Evolutionary conservation across 208 protist species (phyloP), one percentile per base, ranked within the genome.

Genomic region (Wallacemonas rigidus): DNA sequence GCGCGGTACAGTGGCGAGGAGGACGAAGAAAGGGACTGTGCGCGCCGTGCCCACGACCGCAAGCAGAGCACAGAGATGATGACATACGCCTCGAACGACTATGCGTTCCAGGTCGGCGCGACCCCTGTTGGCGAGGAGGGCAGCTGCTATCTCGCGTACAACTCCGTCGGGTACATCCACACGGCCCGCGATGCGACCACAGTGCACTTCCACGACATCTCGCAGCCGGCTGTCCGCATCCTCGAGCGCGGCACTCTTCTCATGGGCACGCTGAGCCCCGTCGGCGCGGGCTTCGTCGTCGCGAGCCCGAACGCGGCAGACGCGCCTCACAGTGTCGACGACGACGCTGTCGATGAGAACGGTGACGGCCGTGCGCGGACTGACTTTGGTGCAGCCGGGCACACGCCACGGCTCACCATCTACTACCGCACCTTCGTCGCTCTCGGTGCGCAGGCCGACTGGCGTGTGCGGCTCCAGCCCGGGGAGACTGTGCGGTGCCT

Each of bases 131-230:
- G 82, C 9, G 80, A 80, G 47, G 89, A 87, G 48, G 86, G 81
- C 61, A 88, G 79, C 65, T 93, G 91, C 75, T 96, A 93, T 74
- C 72, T 96, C 1, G 91, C 91, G 35, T 96, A 96, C 78, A 96
- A 96, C 77, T 80, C 87, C 9, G 80, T 91, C 1, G 91, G 91
- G 2, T 94, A 86, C 76, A 92, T 96, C 67, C 86, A 83, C 70
- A 72, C 71, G 77, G 83, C 80, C 12, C 62, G 74, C 17, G 84
- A 91, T 6, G 75, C 74, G 26, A 91, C 86, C 4, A 89, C 79
- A 0, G 76, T 96, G 38, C 84, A 93, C 78, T 96, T 96, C 72
- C 91, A 94, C 75, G 89, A 96, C 67, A 87, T 94, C 38, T 84
- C 86, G 26, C 61, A 80, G 48, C 84, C 88, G 2, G 81, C 87